Evolutionary conservation across 257 asterid species (phyloP), one percentile per base, ranked within the genome.

Genomic region (Przewalskia tangutica): DNA sequence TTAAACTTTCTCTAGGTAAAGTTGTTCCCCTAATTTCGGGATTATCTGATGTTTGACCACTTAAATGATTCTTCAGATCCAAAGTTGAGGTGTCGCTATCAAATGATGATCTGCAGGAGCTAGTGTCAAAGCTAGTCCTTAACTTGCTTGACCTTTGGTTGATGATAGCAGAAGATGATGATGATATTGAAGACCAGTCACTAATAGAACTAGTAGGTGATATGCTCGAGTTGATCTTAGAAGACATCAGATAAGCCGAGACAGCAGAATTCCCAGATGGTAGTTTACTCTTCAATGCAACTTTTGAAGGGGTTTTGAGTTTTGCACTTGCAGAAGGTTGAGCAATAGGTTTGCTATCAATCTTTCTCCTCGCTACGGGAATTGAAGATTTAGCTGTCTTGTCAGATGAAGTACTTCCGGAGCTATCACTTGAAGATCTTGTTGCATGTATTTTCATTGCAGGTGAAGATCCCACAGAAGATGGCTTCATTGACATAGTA

Each of bases 191-290:
- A 78, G 99, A 96, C 98, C 97, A 96, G 81, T 94, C 98, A 86
- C 98, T 93, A 73, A 93, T 88, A 73, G 99, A 96, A 90, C 97
- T 94, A 84, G 95, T 90, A 66, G 99, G 99, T 32, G 99, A 94
- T 82, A 89, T 88, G 84, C 88, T 88, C 56, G 93, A 70, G 81
- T 92, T 83, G 76, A 89, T 86, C 87, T 90, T 92, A 70, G 93
- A 79, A 58, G 98, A 85, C 90, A 64, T 85, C 83, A 86, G 77
- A 82, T 83, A 65, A 82, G 90, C 88, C 17, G 97, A 89, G 79
- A 88, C 90, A 67, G 83, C 84, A 78, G 98, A 81, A 82, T 83
- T 86, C 83, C 85, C 82, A 77, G 88, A 60, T n/a, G 86, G 81
- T 53, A 85, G 83, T 77, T 87, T 88, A 83, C 82, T 89, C 82